A percentile compares a stretch with the other conserved stretches of the same genome.
Conservation (phyloP, 805 yeast species). For the Lachancea lanzarotensis region DNA sequence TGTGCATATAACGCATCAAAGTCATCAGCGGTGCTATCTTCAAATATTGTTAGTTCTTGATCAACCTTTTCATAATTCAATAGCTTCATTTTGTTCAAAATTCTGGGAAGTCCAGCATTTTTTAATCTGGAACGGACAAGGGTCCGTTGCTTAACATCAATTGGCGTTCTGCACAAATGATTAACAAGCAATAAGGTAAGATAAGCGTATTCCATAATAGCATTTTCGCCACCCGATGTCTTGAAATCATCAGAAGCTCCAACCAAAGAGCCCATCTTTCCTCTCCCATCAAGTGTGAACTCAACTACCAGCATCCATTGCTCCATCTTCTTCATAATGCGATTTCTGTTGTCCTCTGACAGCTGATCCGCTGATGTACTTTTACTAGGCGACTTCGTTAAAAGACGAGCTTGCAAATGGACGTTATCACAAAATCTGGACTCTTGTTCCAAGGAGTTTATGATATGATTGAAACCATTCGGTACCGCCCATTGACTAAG, state of each 20-base stretch:
- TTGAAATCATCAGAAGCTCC: constrained; percentile 85
- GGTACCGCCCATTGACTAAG: constrained; percentile 42
- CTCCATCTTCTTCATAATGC: constrained; percentile 46
- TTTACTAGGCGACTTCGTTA: neutral
- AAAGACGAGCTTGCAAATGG: constrained; percentile 23
- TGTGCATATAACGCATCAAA: constrained; percentile 25
- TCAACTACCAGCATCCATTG: constrained; percentile 66
- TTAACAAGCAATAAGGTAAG: constrained; percentile 30
- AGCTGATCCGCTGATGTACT: neutral
- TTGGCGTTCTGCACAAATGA: constrained; percentile 26
- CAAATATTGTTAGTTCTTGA: constrained; percentile 62
- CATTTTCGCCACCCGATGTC: constrained; percentile 37
- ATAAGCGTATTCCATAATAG: constrained; percentile 30
- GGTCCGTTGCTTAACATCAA: constrained; percentile 28
- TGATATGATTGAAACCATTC: constrained; percentile 40
- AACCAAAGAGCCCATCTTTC: constrained; percentile 82
- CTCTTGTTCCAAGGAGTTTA: constrained; percentile 37
- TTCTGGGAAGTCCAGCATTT: constrained; percentile 27
- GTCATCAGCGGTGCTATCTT: constrained; percentile 36
- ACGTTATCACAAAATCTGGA: constrained; percentile 25
- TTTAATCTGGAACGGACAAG: constrained; percentile 29
- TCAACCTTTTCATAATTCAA: constrained; percentile 57
- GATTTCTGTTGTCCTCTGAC: neutral
- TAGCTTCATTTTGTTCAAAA: constrained; percentile 41
- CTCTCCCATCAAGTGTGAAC: constrained; percentile 73